These are phyloP conservation scores for Scedosporium minutisporum DNA, from an alignment of 2,329 filamentous ascomycete species.

Conservation along the genomic window DNA sequence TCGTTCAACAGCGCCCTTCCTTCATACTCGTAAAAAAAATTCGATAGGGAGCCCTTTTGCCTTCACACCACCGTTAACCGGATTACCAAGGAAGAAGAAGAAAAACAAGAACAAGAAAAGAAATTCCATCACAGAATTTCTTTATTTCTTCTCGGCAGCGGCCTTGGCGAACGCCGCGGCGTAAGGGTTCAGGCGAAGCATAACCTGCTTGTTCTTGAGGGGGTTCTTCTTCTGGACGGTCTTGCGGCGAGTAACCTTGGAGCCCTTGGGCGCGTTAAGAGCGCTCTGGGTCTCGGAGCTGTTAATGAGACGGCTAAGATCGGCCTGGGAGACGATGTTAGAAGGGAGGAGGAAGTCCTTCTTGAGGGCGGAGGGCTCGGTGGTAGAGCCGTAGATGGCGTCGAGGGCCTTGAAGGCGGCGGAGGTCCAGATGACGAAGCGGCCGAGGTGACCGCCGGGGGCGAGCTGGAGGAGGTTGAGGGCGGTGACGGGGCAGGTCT, in stretches of 20 bases:
- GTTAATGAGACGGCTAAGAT: conserved; percentile 98
- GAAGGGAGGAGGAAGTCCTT: conserved; percentile 97
- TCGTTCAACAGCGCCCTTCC: not conserved
- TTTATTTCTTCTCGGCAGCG: conserved; percentile 22
- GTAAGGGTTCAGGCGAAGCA: conserved; percentile 98
- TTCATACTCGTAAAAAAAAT: conserved; percentile 1
- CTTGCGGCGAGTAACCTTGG: conserved; percentile 78
- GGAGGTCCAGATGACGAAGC: conserved; percentile 99
- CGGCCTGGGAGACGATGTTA: conserved; percentile 86
- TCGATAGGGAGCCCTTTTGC: not conserved
- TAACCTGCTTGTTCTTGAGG: conserved; percentile 95
- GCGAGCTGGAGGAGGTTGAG: conserved; percentile 99
- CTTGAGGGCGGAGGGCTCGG: conserved; percentile 83
- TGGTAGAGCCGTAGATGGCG: conserved; percentile 92
- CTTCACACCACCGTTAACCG: not conserved
- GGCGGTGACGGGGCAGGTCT: conserved; percentile 87
- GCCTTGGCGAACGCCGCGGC: conserved; percentile 78
- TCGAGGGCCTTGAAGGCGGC: conserved; percentile 94
- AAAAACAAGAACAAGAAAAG: not conserved
- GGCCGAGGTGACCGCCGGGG: conserved; percentile 95
- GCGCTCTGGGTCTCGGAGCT: conserved; percentile 96
- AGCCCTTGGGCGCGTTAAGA: conserved; percentile 82
- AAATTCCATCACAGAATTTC: too few relatives aligned
- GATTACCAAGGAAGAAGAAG: not conserved
- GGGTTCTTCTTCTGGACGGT: conserved; percentile 99